Percentiles rank a stretch among this genome's conserved stretches.
Evolutionary conservation across 192 early-diverging fungal genomes (phyloP).

Genomic region (Coemansia sp.): DNA sequence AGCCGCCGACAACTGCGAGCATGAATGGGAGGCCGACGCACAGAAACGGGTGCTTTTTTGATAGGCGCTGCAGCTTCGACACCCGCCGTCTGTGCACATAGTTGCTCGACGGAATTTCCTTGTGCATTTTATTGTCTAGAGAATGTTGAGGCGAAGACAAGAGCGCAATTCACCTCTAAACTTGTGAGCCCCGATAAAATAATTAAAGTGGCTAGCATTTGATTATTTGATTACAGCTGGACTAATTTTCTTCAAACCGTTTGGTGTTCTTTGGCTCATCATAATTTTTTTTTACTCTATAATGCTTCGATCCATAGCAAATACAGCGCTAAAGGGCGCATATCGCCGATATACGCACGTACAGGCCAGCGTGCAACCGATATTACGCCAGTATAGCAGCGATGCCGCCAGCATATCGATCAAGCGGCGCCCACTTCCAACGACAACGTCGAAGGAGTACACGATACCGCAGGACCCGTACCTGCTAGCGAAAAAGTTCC

Average conservation of each 20-base stretch:
- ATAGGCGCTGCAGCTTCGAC: conserved; percentile 27
- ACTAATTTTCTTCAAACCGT: not conserved
- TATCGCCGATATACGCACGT: no score
- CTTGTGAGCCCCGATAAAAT: no score
- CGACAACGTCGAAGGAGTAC: conserved; percentile 40
- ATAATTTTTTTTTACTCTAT: not conserved
- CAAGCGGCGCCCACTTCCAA: conserved; percentile 46
- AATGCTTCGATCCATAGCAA: not conserved
- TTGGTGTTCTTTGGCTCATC: not conserved
- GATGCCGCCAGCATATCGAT: conserved; percentile 15
- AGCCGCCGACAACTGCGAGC: conserved; percentile 64
- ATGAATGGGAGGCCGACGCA: conserved; percentile 72
- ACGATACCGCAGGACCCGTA: conserved; percentile 43
- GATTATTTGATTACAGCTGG: not conserved
- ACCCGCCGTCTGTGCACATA: not conserved
- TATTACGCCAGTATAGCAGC: not conserved
- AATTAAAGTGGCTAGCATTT: not conserved
- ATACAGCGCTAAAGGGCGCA: no score
- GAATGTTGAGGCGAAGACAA: no score
- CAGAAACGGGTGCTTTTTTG: conserved; percentile 58
- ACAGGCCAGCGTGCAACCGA: no score
- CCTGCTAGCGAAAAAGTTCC: conserved; percentile 45
- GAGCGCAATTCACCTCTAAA: not conserved
- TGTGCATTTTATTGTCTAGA: conserved; percentile 4
- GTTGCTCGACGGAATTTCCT: conserved; percentile 3